phyloP scores from a whole-genome alignment of 495 filamentous ascomycete species.

The Lophiostoma macrostomum region DNA sequence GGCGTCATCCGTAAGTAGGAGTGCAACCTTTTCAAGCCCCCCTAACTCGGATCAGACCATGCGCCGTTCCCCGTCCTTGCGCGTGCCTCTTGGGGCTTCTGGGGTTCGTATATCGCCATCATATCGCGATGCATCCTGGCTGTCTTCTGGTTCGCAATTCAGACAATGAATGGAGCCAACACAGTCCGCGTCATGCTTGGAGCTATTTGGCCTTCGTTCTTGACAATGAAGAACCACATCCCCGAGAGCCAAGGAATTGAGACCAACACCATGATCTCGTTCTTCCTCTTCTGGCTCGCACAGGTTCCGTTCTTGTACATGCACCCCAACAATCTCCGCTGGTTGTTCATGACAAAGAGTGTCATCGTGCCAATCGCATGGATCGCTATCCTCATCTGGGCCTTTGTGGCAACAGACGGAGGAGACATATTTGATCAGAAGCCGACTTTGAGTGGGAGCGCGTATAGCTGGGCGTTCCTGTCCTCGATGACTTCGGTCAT shows the following conservation, averaged over 20 bases:
- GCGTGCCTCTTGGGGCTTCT: conserved; percentile 67
- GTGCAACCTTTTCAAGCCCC: neutral
- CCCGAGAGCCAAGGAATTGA: conserved; percentile 59
- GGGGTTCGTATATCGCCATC: conserved; percentile 64
- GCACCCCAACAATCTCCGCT: conserved; percentile 55
- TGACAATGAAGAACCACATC: conserved; percentile 35
- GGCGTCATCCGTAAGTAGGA: conserved; percentile 37
- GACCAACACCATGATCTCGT: conserved; percentile 62
- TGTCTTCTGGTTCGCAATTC: conserved; percentile 71
- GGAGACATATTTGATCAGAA: conserved; percentile 47
- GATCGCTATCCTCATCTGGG: conserved; percentile 55
- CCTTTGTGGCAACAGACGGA: conserved; percentile 48
- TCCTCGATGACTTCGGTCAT: conserved; percentile 33
- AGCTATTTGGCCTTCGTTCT: conserved; percentile 56
- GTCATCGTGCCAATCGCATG: conserved; percentile 52
- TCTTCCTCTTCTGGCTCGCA: conserved; percentile 59
- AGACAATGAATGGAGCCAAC: conserved; percentile 64
- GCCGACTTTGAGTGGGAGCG: conserved; percentile 45
- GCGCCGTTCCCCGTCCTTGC: conserved; percentile 67
- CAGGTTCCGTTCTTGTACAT: conserved; percentile 56
- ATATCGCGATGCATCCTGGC: conserved; percentile 65
- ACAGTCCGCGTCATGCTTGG: conserved; percentile 64
- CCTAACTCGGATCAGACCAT: conserved; percentile 45
- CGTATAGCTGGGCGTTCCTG: conserved; percentile 41
- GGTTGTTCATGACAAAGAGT: conserved; percentile 58